A percentile compares a stretch with the other conserved stretches of the same genome.
Evolutionary conservation across 306 rosid genomes (phyloP).

Genomic region (Dryas octopetala): DNA sequence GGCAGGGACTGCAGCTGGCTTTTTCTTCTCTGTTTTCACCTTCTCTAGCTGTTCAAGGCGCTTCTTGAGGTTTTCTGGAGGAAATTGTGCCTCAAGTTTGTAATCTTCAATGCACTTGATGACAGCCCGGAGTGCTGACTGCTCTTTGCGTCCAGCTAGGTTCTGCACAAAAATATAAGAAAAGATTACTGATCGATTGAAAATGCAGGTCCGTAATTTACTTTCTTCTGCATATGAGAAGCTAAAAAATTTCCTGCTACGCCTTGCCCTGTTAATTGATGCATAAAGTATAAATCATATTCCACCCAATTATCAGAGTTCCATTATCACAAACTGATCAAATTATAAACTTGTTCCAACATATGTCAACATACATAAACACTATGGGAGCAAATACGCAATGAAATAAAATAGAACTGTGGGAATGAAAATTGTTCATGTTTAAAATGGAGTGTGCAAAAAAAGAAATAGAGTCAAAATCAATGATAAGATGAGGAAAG

Average conservation of each 20-base stretch:
- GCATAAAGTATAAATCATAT: not conserved
- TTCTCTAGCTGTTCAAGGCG: conserved; percentile 96
- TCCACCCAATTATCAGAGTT: not conserved
- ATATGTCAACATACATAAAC: not conserved
- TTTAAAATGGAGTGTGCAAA: not conserved
- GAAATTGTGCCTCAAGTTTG: conserved; percentile 82
- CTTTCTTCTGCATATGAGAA: conserved; percentile 9
- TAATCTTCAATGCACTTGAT: conserved; percentile 96
- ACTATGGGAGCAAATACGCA: not conserved
- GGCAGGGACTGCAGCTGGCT: conserved; percentile 80
- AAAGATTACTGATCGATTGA: conserved; percentile 26
- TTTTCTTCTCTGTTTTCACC: conserved; percentile 89
- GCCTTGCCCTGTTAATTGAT: not conserved
- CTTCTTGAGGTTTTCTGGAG: conserved; percentile 90
- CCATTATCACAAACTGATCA: not conserved
- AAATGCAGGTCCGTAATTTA: conserved; percentile 10
- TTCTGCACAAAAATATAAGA: conserved; percentile 51
- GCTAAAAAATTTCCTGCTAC: not conserved
- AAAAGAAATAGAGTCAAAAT: not conserved
- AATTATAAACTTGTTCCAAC: not conserved
- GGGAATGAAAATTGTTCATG: not conserved
- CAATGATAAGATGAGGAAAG: not conserved
- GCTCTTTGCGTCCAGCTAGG: conserved; percentile 95
- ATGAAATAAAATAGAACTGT: not conserved
- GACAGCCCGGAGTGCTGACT: conserved; percentile 86